These are phyloP conservation scores for Aquilaria malaccensis DNA, from an alignment of 345 rosid species.

Conservation along the genomic window DNA sequence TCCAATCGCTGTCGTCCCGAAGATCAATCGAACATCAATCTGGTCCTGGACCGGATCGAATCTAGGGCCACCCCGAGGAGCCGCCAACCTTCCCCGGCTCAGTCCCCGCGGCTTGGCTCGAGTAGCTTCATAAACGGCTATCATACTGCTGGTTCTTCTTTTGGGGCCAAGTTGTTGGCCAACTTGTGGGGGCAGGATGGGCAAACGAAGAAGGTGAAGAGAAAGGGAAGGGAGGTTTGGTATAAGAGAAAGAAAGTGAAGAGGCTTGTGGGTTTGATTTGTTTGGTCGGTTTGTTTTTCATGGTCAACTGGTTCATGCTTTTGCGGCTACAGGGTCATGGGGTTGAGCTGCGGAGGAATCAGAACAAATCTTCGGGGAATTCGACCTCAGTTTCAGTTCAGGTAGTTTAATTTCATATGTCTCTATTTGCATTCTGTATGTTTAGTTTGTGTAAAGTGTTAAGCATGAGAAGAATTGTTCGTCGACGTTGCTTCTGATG, in stretches of 20 bases:
- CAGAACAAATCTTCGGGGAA: conserved; percentile 26
- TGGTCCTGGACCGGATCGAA: conserved; percentile 27
- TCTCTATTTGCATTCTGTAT: background rate
- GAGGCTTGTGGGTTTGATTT: conserved; percentile 33
- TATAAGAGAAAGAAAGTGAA: conserved; percentile 36
- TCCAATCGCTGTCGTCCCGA: background rate
- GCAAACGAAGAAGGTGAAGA: conserved; percentile 28
- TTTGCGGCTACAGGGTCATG: conserved; percentile 48
- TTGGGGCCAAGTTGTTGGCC: conserved; percentile 23
- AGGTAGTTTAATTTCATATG: conserved; percentile 27
- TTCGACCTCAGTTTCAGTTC: conserved; percentile 28
- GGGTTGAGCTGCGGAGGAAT: conserved; percentile 23
- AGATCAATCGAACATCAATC: conserved; percentile 19
- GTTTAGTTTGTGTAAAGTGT: background rate
- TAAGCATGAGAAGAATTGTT: no score
- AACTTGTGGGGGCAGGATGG: conserved; percentile 27
- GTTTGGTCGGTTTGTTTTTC: conserved; percentile 58
- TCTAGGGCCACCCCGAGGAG: conserved; percentile 21
- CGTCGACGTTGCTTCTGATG: no score
- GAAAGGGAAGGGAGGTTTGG: conserved; percentile 44
- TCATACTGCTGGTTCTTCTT: conserved; percentile 12
- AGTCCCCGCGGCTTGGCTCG: conserved; percentile 16
- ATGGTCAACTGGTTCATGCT: conserved; percentile 74
- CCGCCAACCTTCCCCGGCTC: conserved; percentile 24
- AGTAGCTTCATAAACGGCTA: conserved; percentile 33